phyloP scores from a whole-genome alignment of 176 grass and related monocot genomes.

The Tuctoria greenei region DNA sequence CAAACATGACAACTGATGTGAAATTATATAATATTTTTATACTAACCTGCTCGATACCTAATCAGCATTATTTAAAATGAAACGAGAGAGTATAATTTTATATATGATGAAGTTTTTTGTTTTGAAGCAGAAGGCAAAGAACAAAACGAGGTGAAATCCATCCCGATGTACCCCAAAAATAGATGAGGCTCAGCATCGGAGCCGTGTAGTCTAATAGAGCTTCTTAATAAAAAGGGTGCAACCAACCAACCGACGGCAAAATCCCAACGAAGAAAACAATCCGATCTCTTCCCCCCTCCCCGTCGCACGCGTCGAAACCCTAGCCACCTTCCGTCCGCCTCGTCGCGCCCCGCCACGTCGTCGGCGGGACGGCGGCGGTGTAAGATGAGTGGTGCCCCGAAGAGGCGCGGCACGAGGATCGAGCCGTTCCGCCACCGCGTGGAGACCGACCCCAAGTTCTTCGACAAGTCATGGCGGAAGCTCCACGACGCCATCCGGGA shows the following conservation, averaged over 20 bases:
- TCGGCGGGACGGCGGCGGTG: background rate
- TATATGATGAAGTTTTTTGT: too few species aligned
- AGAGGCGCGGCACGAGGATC: slow-evolving; percentile 62
- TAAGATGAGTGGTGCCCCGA: slow-evolving; percentile 40
- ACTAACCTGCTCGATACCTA: too few species aligned
- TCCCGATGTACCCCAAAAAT: background rate
- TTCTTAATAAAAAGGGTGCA: background rate
- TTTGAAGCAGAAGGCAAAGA: too few species aligned
- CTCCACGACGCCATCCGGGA: slow-evolving; percentile 83
- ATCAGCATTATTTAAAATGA: too few species aligned
- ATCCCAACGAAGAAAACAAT: slow-evolving; percentile 2
- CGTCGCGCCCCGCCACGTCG: background rate
- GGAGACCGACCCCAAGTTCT: slow-evolving; percentile 88
- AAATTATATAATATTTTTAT: too few species aligned
- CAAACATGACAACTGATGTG: too few species aligned
- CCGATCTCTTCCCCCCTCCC: background rate
- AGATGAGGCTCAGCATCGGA: background rate
- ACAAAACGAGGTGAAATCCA: background rate
- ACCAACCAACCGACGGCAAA: background rate
- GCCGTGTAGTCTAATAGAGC: background rate
- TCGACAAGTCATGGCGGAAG: slow-evolving; percentile 82
- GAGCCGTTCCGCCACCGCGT: slow-evolving; percentile 80
- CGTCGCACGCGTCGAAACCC: slow-evolving; percentile 39
- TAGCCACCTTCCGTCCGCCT: slow-evolving; percentile 15
- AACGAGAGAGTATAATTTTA: too few species aligned